Percentiles rank a stretch among this genome's conserved stretches.
Evolutionary conservation across 2,329 filamentous ascomycete species (phyloP).

Genomic region (Allantophomopsis cytisporea): DNA sequence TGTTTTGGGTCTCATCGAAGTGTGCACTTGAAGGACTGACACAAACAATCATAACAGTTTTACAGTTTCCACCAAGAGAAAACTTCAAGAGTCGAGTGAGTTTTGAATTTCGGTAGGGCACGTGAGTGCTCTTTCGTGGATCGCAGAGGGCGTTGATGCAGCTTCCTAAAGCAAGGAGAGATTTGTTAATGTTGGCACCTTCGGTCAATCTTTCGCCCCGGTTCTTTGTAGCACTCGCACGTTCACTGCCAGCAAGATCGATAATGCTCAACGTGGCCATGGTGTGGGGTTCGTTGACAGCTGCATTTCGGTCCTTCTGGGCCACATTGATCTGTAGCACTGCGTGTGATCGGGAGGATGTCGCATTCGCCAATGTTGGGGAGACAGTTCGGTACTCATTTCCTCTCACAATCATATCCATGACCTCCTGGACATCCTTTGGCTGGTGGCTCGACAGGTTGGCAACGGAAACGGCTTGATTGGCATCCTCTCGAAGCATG

Average conservation of each 20-base stretch:
- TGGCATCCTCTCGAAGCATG: constrained; percentile 88
- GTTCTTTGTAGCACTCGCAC: constrained; percentile 94
- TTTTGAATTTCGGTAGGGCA: constrained; percentile 96
- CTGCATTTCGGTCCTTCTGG: constrained; percentile 85
- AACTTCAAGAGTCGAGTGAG: constrained; percentile 93
- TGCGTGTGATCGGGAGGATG: constrained; percentile 91
- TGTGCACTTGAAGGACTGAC: constrained; percentile 93
- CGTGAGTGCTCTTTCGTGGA: constrained; percentile 77
- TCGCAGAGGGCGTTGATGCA: constrained; percentile 99
- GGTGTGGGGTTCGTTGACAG: constrained; percentile 86
- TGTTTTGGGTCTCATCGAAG: constrained; percentile 98
- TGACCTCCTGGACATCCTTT: constrained; percentile 85
- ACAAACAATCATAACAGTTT: constrained; percentile 99
- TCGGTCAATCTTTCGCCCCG: constrained; percentile 81
- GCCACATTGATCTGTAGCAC: constrained; percentile 95
- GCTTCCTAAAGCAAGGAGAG: constrained; percentile 80
- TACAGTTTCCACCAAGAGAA: constrained; percentile 93
- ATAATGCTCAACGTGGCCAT: constrained; percentile 99
- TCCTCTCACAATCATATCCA: constrained; percentile 96
- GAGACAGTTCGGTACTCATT: constrained; percentile 94
- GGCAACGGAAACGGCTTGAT: constrained; percentile 82
- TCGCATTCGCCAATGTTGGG: constrained; percentile 92
- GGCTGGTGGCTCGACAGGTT: constrained; percentile 87
- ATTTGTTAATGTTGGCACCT: constrained; percentile 99
- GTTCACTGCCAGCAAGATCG: constrained; percentile 88